Evolutionary conservation across 305 asterid genomes (phyloP).

Genomic region (Lippia alba): DNA sequence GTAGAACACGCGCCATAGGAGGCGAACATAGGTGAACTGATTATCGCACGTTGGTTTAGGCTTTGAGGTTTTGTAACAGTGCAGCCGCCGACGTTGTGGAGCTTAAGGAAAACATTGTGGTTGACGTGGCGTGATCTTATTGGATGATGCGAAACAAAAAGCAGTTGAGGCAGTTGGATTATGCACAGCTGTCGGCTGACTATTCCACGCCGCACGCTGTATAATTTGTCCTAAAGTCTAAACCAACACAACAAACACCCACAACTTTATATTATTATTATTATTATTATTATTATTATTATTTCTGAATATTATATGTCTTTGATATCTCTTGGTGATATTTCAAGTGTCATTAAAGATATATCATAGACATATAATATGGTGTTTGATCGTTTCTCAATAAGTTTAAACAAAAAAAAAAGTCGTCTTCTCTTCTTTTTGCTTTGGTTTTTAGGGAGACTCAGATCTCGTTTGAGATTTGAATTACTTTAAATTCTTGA

Average conservation of each 20-base stretch:
- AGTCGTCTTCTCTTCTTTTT: no score
- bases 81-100: conserved; percentile 22
- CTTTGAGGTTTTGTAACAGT: neutral
- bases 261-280: no score
- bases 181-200: conserved; percentile 31
- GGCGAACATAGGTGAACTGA: neutral
- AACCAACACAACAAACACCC: neutral
- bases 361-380: no score
- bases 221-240: neutral
- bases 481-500: no score
- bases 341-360: no score
- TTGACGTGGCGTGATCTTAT: conserved; percentile 1
- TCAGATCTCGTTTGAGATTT: no score
- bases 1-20: conserved; percentile 4
- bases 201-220: conserved; percentile 20
- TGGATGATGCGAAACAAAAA: neutral
- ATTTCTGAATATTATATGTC: no score
- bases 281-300: no score
- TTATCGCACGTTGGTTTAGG: conserved; percentile 13
- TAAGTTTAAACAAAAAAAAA: no score
- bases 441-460: no score
- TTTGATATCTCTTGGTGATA: no score
- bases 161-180: conserved; percentile 45
- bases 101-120: neutral
- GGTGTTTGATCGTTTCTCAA: no score